Conservation (phyloP, 495 filamentous ascomycete species). For the Aspergillus funiculosus region DNA sequence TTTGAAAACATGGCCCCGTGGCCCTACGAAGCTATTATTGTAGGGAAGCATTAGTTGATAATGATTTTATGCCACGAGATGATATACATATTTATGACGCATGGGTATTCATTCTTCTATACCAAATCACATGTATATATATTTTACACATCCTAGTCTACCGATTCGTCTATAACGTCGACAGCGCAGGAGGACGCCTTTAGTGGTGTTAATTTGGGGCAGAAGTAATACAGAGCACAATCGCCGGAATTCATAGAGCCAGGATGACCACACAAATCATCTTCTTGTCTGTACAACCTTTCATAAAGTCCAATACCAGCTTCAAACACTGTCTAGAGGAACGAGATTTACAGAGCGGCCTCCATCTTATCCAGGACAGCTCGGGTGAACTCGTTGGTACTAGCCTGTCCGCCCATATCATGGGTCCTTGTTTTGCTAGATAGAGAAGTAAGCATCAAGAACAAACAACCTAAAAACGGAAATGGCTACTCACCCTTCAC, state of each 20-base stretch:
- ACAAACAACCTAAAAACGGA: constrained; percentile 24
- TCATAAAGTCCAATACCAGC: constrained; percentile 23
- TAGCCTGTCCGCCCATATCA: constrained; percentile 88
- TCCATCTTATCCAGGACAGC: constrained; percentile 95
- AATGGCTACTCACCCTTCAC: constrained; percentile 72
- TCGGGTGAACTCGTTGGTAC: constrained; percentile 90
- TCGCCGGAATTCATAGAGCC: constrained; percentile 14
- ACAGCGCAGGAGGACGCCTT: constrained; percentile 24
- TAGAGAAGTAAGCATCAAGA: constrained; percentile 17
- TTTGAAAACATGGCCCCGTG: background rate
- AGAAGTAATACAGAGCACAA: constrained; percentile 33
- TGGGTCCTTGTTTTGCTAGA: constrained; percentile 73
- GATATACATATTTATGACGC: constrained; percentile 2
- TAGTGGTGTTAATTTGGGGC: constrained; percentile 25
- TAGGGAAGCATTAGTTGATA: no score
- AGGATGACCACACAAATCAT: constrained; percentile 1
- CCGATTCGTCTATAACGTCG: constrained; percentile 28
- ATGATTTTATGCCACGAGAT: background rate
- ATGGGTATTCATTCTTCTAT: constrained; percentile 12
- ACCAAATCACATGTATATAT: constrained; percentile 17
- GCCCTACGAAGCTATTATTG: no score
- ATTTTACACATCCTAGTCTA: constrained; percentile 19
- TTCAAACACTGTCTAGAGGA: constrained; percentile 12
- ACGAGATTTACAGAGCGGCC: constrained; percentile 40
- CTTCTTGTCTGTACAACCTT: constrained; percentile 14